Evolutionary conservation across 208 protist genomes (phyloP), one percentile per base, ranked within the genome.

Genomic region (Histomonas meleagridis): DNA sequence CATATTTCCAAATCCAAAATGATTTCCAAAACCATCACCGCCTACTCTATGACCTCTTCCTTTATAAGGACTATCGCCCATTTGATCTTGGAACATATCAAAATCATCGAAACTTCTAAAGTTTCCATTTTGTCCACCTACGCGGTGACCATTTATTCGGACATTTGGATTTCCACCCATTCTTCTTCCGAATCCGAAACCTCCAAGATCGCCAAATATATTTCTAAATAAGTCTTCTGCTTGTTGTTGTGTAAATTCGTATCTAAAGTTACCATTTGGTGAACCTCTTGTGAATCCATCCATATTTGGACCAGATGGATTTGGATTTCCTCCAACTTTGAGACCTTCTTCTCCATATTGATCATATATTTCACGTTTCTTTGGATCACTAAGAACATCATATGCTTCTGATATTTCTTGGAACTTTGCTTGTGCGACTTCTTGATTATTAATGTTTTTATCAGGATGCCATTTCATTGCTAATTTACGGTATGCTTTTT

Each of bases 391-490:
- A 14, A 94, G 76, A 28, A 93, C 57, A 43, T 94, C 93, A 65
- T 95, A 94, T n/a, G 94, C 94, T 65, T 92, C 91, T 43, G 91
- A 92, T 21, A 92, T 90, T 90, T 92, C 76, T 40, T 90, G 49
- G 40, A 92, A 92, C 78, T 92, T 81, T 65, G 51, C 91, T 65
- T 69, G 28, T 23, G 91, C 91, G 16, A 43, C 91, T 69, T 92
- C 91, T 32, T 55, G n/a, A 43, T 90, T 81, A 53, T 90, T 40
- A 69, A 23, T 23, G 23, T 92, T 92, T 92, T 94, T 95, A 90
- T 95, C 94, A 2, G 95, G 95, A 91, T 95, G 95, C 51, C 93
- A 90, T 91, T 93, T 93, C 46, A 94, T 92, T n/a, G 94, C 94
- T 21, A 94, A 32, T 79, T 95, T 94, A 38, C 93, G 49, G 62